Evolutionary conservation across 305 asterid species (phyloP), one percentile per base, ranked within the genome.

Genomic region (Euphrasia arctica): DNA sequence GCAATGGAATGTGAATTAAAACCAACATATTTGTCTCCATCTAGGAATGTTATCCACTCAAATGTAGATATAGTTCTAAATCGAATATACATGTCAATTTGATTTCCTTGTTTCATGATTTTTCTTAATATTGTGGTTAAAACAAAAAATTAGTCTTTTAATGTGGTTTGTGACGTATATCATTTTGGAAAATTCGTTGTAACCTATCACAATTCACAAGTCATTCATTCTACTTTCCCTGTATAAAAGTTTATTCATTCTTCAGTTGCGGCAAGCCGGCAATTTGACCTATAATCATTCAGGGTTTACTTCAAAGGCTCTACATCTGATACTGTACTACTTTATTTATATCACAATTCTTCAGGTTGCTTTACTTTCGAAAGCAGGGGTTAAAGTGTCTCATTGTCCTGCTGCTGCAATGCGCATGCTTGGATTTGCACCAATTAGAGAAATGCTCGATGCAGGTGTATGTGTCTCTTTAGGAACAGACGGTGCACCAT

Each of bases 391-490:
- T 22, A 89, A 89, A 81, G 95, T 84, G 29, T 89, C 95, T 28
- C 96, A 86, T 56, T 86, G 95, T 69, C 95, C 96, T 71, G 95
- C 96, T 82, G 81, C 95, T 73, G 92, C 95, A 47, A 89, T 86
- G 96, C 91, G 71, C 45, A 80, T 84, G 95, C 91, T 86, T 25
- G 95, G 95, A 58, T 89, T 86, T 67, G 82, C 96, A 43, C 95
- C 95, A 2, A 68, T 89, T 41, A 80, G 67, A 71, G 90, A 86
- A 76, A 89, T 86, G 96, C 79, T 89, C 12, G 78, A 72, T 36
- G 88, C 90, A 14, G 95, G 88, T 58, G 80, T 88, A 2, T 88
- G 96, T 12, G 91, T 88, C 63, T 88, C 96, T 50, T 72, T 88
- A 70, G 91, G 95, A 59, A 88, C 96, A 49, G 95, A 88, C 34